Evolutionary conservation across 257 asterid species (phyloP), one percentile per base, ranked within the genome.

Genomic region (Eustoma russellianum): DNA sequence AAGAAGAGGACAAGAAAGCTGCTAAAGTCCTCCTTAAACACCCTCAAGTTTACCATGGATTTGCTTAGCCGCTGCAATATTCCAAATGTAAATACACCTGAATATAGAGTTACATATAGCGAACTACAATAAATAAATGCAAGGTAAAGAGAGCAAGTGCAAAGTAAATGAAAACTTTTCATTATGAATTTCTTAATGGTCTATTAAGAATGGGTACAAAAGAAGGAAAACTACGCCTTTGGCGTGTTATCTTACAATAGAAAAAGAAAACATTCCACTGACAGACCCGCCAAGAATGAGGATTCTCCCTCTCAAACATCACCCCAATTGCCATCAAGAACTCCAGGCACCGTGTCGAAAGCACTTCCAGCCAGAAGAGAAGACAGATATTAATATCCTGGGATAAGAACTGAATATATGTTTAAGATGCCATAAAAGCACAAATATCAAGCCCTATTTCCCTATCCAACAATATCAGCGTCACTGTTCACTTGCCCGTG

Each of bases 211-310:
- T 61, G 56, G 80, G 85, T 82, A 94, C 82, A 69, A 63, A 38
- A 10, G 7, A 10, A 10, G 43, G 74, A 71, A 75, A 72, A 82
- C 72, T 69, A 74, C 78, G 71, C 95, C 96, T 72, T 80, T 68
- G 74, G 84, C 79, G 66, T 73, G 87, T 91, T 79, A 76, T 79
- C 98, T 92, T 92, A 92, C 98, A 83, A 88, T 83, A 83, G 97
- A 85, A 83, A 80, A 83, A 77, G 93, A 85, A 80, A 85, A 86
- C 78, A 90, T 73, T 85, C 95, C 89, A 83, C 72, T 76, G 94
- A 79, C 80, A 83, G 92, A 77, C 83, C 78, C 75, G 82, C 93
- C 81, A 70, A 69, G 85, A 71, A 61, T 72, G 77, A 77, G 70
- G 86, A 38, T 38, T 74, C 66, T 73, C 72, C 75, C 79, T 78